Conservation (phyloP, 2,329 filamentous ascomycete species). For the Ceratocystis albifundus region DNA sequence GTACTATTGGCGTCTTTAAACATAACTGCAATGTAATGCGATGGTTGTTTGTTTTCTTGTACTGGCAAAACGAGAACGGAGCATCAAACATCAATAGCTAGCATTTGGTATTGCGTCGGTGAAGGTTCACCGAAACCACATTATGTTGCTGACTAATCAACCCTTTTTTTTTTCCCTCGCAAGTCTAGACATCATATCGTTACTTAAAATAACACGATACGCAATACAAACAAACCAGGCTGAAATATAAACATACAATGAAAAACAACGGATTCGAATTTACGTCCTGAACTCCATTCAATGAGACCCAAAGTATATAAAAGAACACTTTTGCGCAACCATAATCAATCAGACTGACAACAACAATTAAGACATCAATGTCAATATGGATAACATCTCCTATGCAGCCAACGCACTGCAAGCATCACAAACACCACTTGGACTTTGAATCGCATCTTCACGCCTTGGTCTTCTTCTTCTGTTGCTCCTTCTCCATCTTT, state of each 20-base stretch:
- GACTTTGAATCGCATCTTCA: constrained; percentile 12
- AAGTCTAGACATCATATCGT: neutral
- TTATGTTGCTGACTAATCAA: constrained; percentile 17
- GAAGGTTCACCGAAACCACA: constrained; percentile 15
- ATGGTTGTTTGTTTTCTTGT: neutral
- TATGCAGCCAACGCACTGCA: neutral
- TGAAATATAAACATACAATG: neutral
- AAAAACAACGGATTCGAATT: neutral
- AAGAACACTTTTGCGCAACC: constrained; percentile 21
- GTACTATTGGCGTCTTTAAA: neutral
- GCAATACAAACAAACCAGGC: neutral
- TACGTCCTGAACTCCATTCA: constrained; percentile 19
- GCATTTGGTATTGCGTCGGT: constrained; percentile 15
- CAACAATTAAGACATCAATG: constrained; percentile 18
- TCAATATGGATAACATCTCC: constrained; percentile 17
- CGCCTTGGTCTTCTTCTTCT: constrained; percentile 31
- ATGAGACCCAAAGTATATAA: constrained; percentile 23
- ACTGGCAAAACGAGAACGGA: neutral
- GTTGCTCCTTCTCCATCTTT: constrained; percentile 62
- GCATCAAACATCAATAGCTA: neutral
- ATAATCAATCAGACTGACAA: constrained; percentile 17
- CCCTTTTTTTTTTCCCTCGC: neutral
- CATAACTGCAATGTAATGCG: neutral
- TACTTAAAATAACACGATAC: neutral
- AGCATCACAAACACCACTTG: neutral